Conservation (phyloP, 139 green algal genomes). For the Micromonas pusilla region DNA sequence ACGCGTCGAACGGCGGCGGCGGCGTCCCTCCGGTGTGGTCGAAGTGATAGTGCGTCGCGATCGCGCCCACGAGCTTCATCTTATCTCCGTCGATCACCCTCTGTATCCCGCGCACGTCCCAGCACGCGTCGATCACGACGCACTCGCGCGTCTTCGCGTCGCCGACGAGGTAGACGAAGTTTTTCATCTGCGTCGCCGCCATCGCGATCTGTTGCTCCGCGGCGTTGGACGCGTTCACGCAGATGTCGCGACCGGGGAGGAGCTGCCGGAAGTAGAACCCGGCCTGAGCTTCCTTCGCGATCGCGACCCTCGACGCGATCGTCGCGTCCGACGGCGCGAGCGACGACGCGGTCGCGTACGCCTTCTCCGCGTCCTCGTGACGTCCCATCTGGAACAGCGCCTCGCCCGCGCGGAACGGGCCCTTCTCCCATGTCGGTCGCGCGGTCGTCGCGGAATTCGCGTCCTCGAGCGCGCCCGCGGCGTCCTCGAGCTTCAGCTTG, state of each 20-base stretch:
- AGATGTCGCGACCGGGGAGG: neutral
- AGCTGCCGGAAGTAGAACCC: conserved; percentile 19
- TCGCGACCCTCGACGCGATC: neutral
- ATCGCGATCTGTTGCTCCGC: conserved; percentile 28
- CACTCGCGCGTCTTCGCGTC: conserved; percentile 35
- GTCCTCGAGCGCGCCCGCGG: neutral
- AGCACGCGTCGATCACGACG: conserved; percentile 39
- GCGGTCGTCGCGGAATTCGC: neutral
- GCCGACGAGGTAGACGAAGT: conserved; percentile 45
- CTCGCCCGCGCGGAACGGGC: neutral
- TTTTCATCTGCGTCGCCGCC: conserved; percentile 39
- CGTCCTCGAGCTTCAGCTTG: neutral
- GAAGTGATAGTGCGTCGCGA: conserved; percentile 49
- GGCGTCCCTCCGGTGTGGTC: conserved; percentile 41
- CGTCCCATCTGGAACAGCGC: neutral
- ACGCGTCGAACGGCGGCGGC: conserved; percentile 33
- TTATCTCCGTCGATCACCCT: conserved; percentile 4
- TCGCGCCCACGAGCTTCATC: conserved; percentile 28
- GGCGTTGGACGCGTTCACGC: neutral
- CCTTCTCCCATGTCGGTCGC: neutral
- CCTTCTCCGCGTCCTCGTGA: neutral
- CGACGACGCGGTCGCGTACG: neutral
- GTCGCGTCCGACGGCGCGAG: neutral
- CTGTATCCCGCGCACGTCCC: conserved; percentile 33
- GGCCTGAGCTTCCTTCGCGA: neutral